Evolutionary conservation across 768 basidiomycete species (phyloP), one percentile per base, ranked within the genome.

Genomic region (Kwoniella heveanensis): DNA sequence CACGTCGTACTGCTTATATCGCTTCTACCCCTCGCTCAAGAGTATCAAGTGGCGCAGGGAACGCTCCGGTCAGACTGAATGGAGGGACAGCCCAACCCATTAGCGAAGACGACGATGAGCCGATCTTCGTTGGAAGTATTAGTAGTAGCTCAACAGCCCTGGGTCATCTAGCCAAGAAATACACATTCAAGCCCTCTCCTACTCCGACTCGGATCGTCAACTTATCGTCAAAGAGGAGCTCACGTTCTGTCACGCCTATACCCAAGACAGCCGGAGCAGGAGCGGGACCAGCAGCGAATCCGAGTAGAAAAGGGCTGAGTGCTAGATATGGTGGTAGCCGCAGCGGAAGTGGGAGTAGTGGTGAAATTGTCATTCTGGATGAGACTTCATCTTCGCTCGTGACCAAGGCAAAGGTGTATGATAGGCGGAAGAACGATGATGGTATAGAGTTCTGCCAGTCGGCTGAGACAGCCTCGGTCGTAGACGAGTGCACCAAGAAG

Each of bases 71-170:
- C 36, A 59, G 58, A 37, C 66, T 49, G n/a, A 56, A 60, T 13
- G 7, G n/a, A n/a, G n/a, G n/a, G n/a, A n/a, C n/a, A n/a, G n/a
- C n/a, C n/a, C n/a, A n/a, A n/a, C n/a, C n/a, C n/a, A n/a, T n/a
- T n/a, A n/a, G n/a, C n/a, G n/a, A n/a, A n/a, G 63, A 62, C 8
- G 70, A 72, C 22, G 68, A 62, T 32, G 60, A 57, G n/a, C 70
- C 70, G 10, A 61, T 71, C 2, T 71, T 63, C 46, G 49, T 69
- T 2, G 65, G 63, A 5, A 48, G 50, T 24, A 60, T 46, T 62
- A 17, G 29, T 2, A 6, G n/a, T n/a, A n/a, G n/a, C n/a, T n/a
- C n/a, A n/a, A n/a, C n/a, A n/a, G n/a, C n/a, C n/a, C 37, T 57
- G 10, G 54, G 44, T 21, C 29, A 59, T 21, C 44, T 67, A 4